A percentile compares a stretch with the other conserved stretches of the same genome.
These are phyloP conservation scores for Phoma herbarum DNA, from an alignment of 2,329 filamentous ascomycete species.

Conservation along the genomic window DNA sequence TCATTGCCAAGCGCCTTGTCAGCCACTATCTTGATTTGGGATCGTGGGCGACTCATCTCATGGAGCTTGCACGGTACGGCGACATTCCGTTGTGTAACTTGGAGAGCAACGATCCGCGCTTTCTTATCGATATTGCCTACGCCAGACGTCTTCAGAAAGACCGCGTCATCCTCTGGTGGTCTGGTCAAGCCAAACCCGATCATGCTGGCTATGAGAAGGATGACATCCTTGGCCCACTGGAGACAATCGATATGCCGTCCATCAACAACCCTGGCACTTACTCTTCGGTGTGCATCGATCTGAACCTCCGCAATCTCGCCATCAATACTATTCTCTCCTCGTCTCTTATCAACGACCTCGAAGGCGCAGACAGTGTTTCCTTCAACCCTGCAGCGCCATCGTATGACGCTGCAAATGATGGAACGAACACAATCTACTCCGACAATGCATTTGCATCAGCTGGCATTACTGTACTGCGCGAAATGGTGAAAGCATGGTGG, in stretches of 20 bases:
- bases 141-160: slow-evolving; percentile 88
- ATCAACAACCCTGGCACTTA: slow-evolving; percentile 95
- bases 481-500: slow-evolving; percentile 99
- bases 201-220: slow-evolving; percentile 97
- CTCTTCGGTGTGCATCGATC: slow-evolving; percentile 93
- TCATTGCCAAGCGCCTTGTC: slow-evolving; percentile 85
- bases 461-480: slow-evolving; percentile 86
- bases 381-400: slow-evolving; percentile 78
- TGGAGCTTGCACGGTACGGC: slow-evolving; percentile 87
- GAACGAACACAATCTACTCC: slow-evolving; percentile 76
- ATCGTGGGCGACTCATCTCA: slow-evolving; percentile 88
- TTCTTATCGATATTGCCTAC: slow-evolving; percentile 95
- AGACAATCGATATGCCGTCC: slow-evolving; percentile 88
- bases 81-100: slow-evolving; percentile 95
- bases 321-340: slow-evolving; percentile 99
- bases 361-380: slow-evolving; percentile 85
- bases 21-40: slow-evolving; percentile 93
- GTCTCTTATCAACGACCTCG: slow-evolving; percentile 94
- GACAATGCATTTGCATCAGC: slow-evolving; percentile 94
- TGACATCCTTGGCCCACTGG: slow-evolving; percentile 81
- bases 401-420: slow-evolving; percentile 68
- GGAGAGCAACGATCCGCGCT: slow-evolving; percentile 91
- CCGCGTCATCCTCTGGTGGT: slow-evolving; percentile 98
- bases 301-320: slow-evolving; percentile 91
- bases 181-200: slow-evolving; percentile 82